phyloP scores from a whole-genome alignment of 192 early-diverging fungal species.

The Entomortierella beljakovae region DNA sequence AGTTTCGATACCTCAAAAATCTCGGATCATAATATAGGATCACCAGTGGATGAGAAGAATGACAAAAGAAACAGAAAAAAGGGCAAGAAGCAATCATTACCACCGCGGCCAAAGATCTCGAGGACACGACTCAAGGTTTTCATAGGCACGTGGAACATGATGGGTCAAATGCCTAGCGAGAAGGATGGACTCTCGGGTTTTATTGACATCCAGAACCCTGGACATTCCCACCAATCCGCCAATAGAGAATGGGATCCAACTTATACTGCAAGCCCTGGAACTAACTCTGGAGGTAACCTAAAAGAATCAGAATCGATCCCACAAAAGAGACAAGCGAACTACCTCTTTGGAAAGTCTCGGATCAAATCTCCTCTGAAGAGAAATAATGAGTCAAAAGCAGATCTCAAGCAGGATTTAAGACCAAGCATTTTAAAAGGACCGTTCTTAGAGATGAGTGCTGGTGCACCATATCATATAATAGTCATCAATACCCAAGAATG shows the following conservation, averaged over 20 bases:
- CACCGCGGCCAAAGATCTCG: slow-evolving; percentile 27
- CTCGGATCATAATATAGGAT: neutral
- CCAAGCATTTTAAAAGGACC: slow-evolving; percentile 19
- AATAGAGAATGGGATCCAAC: no score
- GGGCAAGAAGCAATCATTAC: neutral
- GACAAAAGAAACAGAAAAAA: slow-evolving; percentile 1
- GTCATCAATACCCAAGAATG: slow-evolving; percentile 69
- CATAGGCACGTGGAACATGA: slow-evolving; percentile 71
- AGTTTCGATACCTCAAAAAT: neutral
- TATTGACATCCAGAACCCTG: slow-evolving; percentile 24
- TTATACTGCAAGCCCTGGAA: neutral
- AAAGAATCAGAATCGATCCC: slow-evolving; percentile 3
- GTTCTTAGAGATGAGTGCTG: slow-evolving; percentile 26
- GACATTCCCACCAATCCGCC: neutral
- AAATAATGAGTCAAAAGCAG: no score
- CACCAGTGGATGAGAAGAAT: neutral
- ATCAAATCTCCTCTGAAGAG: no score
- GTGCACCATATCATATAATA: slow-evolving; percentile 62
- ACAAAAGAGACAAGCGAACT: no score
- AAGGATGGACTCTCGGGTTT: slow-evolving; percentile 54
- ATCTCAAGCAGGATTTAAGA: no score
- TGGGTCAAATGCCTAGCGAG: slow-evolving; percentile 50
- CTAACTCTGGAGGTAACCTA: neutral
- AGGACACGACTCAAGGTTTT: slow-evolving; percentile 63
- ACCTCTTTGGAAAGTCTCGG: no score